A percentile compares a stretch with the other conserved stretches of the same genome.
These are phyloP conservation scores for Blastomyces percursus DNA, from an alignment of 2,329 filamentous ascomycete species.

Conservation along the genomic window DNA sequence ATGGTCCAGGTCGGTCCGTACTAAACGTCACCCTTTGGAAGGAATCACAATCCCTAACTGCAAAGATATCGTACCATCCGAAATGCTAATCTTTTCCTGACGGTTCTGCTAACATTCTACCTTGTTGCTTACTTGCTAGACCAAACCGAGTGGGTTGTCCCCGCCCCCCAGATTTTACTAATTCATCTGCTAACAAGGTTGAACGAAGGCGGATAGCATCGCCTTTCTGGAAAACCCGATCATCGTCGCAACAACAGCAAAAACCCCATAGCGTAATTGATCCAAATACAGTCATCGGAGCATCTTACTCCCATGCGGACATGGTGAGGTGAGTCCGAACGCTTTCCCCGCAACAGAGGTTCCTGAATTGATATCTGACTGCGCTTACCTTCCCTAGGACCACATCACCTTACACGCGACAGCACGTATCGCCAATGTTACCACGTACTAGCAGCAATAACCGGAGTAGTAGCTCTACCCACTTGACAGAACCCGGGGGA, in stretches of 20 bases:
- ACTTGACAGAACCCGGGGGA: constrained; percentile 36
- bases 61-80: background rate
- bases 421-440: constrained; percentile 59
- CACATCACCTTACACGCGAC: constrained; percentile 45
- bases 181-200: background rate
- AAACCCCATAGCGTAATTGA: constrained; percentile 50
- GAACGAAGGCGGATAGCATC: constrained; percentile 57
- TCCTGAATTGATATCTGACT: background rate
- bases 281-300: constrained; percentile 70
- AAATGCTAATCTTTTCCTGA: background rate
- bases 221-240: constrained; percentile 69
- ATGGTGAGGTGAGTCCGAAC: constrained; percentile 74
- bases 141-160: constrained; percentile 29
- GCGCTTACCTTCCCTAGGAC: constrained; percentile 18
- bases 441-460: constrained; percentile 39
- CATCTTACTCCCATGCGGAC: constrained; percentile 92
- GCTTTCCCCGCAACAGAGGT: background rate
- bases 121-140: constrained; percentile 20
- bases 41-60: background rate
- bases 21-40: constrained; percentile 17
- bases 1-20: constrained; percentile 99
- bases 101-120: constrained; percentile 3
- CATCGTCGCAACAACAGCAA: constrained; percentile 40
- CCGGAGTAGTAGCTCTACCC: constrained; percentile 39
- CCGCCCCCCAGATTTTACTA: background rate